Conservation (phyloP, 768 basidiomycete species). For the Panaeolus cyanescens region DNA sequence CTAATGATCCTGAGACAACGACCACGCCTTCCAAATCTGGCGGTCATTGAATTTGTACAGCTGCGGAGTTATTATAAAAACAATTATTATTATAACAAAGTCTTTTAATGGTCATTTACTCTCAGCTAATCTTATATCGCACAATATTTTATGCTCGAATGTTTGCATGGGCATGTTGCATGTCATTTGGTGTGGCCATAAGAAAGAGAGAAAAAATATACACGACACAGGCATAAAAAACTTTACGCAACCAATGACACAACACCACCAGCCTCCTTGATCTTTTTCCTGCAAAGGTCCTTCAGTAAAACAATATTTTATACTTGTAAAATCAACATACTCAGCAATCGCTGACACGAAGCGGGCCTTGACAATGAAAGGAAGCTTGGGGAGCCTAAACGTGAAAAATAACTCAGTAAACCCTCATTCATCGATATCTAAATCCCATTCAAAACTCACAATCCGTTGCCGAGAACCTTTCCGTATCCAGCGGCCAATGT, state of each 20-base stretch:
- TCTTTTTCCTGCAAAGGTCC: constrained; percentile 52
- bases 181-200: constrained; percentile 27
- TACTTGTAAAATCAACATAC: constrained; percentile 31
- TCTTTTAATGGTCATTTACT: background rate
- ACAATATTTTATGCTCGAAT: background rate
- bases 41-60: background rate
- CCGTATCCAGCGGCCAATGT: constrained; percentile 81
- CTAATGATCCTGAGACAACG: constrained; percentile 1
- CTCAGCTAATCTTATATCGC: background rate
- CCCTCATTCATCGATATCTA: background rate
- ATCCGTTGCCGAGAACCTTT: constrained; percentile 95
- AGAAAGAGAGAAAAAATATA: constrained; percentile 27
- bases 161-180: constrained; percentile 19
- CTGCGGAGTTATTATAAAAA: background rate
- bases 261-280: constrained; percentile 94
- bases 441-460: constrained; percentile 48
- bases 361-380: constrained; percentile 98
- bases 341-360: constrained; percentile 90
- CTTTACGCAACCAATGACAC: constrained; percentile 88
- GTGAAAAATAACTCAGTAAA: constrained; percentile 1
- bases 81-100: background rate
- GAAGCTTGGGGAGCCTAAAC: constrained; percentile 80
- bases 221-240: constrained; percentile 24
- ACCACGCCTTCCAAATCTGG: constrained; percentile 7
- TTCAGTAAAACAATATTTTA: constrained; percentile 2